These are phyloP conservation scores for Penicillium sp. DNA, from an alignment of 2,329 filamentous ascomycete genomes.

Conservation along the genomic window DNA sequence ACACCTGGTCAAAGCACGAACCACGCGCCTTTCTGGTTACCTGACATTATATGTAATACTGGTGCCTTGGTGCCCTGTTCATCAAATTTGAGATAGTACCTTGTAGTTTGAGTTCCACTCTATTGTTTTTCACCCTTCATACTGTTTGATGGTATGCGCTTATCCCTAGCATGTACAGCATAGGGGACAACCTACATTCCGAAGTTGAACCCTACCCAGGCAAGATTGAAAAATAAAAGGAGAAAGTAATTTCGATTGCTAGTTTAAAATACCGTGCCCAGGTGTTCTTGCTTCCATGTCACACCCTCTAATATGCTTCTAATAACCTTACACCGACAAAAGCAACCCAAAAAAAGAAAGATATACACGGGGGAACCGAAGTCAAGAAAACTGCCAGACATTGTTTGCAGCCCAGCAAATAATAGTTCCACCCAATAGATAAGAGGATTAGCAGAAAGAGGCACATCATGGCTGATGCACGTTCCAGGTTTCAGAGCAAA, in stretches of 20 bases:
- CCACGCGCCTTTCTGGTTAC: not conserved
- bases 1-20: not conserved
- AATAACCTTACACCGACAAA: slow-evolving; percentile 6
- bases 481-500: not conserved
- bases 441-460: not conserved
- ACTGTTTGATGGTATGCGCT: no score
- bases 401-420: not conserved
- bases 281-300: not conserved
- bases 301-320: slow-evolving; percentile 19
- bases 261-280: not conserved
- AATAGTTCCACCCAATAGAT: not conserved
- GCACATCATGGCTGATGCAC: not conserved
- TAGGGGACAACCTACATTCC: not conserved
- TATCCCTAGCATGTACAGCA: no score
- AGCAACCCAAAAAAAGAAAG: not conserved
- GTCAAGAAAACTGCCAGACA: not conserved
- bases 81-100: no score
- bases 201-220: not conserved
- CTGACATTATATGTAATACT: no score
- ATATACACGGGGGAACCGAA: slow-evolving; percentile 5
- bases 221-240: not conserved
- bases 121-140: no score
- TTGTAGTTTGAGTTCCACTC: no score
- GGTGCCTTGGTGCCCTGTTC: no score
- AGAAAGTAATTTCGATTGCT: not conserved